Evolutionary conservation across 2,329 filamentous ascomycete species (phyloP).

Genomic region (Penicillium brasilianum): DNA sequence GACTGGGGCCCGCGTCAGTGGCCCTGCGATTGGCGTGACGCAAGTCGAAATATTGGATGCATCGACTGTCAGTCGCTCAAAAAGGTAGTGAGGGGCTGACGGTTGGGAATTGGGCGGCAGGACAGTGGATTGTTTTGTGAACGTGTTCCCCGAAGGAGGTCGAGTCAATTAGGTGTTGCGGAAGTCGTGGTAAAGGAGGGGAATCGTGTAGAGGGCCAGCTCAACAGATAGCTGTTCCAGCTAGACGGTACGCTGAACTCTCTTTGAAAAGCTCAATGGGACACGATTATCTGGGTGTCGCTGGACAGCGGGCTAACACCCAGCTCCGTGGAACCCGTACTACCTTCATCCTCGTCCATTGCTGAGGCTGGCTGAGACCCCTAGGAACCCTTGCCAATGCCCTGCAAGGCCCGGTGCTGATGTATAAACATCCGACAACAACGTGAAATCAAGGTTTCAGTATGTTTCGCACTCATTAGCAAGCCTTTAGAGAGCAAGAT

Average conservation of each 20-base stretch:
- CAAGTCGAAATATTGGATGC: not conserved
- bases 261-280: too few species aligned
- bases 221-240: too few species aligned
- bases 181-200: too few species aligned
- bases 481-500: not conserved
- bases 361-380: not conserved
- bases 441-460: not conserved
- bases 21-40: constrained; percentile 14
- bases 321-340: not conserved
- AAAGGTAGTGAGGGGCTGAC: constrained; percentile 10
- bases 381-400: not conserved
- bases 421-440: not conserved
- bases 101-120: not conserved
- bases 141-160: not conserved
- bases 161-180: too few species aligned
- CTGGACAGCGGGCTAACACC: too few species aligned
- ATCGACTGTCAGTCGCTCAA: constrained; percentile 22
- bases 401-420: not conserved
- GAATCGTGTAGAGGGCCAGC: too few species aligned
- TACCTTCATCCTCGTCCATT: not conserved
- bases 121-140: not conserved
- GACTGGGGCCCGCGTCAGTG: constrained; percentile 9
- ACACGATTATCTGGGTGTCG: too few species aligned
- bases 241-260: too few species aligned
- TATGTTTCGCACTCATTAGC: not conserved